Percentiles rank a stretch among this genome's conserved stretches.
These are phyloP conservation scores for Suillus decipiens DNA, from an alignment of 768 basidiomycete genomes.

Conservation along the genomic window DNA sequence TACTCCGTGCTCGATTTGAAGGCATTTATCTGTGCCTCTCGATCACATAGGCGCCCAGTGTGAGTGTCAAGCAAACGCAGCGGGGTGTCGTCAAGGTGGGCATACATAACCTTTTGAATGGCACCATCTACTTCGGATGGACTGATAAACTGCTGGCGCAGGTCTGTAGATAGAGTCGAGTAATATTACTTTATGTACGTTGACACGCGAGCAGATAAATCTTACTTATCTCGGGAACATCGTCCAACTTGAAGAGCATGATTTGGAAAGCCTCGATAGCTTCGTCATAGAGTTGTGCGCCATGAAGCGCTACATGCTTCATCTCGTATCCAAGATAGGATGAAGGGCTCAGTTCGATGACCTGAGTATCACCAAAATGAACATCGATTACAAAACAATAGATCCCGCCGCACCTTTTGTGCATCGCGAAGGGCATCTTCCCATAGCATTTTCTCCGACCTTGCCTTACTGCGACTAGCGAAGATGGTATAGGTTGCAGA, in stretches of 20 bases:
- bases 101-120: neutral
- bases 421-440: neutral
- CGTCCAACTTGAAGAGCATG: neutral
- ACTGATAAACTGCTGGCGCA: neutral
- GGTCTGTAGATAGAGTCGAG: neutral
- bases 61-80: neutral
- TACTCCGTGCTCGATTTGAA: slow-evolving; percentile 2
- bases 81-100: neutral
- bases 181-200: neutral
- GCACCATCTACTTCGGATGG: neutral
- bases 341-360: neutral
- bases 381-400: neutral
- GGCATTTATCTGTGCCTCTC: neutral
- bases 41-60: neutral
- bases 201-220: neutral
- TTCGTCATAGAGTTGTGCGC: neutral
- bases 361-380: neutral
- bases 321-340: neutral
- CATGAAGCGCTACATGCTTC: slow-evolving; percentile 1
- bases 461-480: neutral
- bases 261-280: neutral
- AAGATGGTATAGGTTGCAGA: neutral
- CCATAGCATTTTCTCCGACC: neutral
- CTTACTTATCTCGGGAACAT: neutral
- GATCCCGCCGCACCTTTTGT: neutral